Conservation (phyloP, 2,329 filamentous ascomycete species). For the Calonectria pseudoreteaudii region DNA sequence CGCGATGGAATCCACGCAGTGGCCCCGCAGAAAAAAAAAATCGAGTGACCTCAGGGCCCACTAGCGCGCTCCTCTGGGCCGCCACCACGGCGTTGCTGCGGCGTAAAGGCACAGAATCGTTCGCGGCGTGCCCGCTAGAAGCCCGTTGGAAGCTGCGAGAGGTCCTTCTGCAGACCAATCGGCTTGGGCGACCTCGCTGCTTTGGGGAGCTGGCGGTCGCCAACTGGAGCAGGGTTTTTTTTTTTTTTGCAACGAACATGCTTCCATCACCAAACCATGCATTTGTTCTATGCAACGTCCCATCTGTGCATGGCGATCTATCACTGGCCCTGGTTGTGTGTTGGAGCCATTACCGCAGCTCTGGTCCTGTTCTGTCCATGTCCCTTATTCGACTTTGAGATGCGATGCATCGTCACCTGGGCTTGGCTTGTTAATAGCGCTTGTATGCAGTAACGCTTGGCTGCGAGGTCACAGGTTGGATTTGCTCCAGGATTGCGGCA, state of each 20-base stretch:
- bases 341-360: neutral
- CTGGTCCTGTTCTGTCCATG: neutral
- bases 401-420: neutral
- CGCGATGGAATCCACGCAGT: neutral
- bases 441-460: neutral
- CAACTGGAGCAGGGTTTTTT: neutral
- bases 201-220: conserved; percentile 11
- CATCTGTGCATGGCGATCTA: neutral
- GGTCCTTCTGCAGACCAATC: conserved; percentile 15
- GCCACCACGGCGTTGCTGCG: conserved; percentile 20
- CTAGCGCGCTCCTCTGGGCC: neutral
- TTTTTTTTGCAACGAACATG: conserved; percentile 3
- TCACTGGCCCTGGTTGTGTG: neutral
- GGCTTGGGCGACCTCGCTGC: conserved; percentile 16
- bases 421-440: neutral
- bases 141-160: neutral
- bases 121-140: conserved; percentile 6
- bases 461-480: neutral
- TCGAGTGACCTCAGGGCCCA: neutral
- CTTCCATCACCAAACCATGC: conserved; percentile 20
- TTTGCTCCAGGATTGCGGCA: neutral
- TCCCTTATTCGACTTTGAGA: neutral
- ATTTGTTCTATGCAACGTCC: conserved; percentile 10
- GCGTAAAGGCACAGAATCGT: conserved; percentile 11
- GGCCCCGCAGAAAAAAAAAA: conserved; percentile 20